These are phyloP conservation scores for Grosmannia huntii DNA, from an alignment of 2,329 filamentous ascomycete genomes.

Conservation along the genomic window DNA sequence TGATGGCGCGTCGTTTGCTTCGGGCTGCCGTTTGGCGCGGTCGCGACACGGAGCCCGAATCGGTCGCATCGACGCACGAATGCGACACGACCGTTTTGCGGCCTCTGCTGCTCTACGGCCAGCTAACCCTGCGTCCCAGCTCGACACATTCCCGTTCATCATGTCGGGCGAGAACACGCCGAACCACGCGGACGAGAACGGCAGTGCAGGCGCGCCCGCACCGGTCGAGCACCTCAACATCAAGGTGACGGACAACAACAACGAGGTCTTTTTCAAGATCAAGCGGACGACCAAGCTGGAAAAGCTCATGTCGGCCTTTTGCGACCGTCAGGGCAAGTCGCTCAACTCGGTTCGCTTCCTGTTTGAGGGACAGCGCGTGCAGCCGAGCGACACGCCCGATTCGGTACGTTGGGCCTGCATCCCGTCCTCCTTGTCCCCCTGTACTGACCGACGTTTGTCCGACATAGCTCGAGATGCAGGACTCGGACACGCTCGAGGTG, in stretches of 20 bases:
- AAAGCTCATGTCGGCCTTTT: slow-evolving; percentile 98
- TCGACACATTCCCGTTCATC: slow-evolving; percentile 7
- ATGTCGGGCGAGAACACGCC: slow-evolving; percentile 34
- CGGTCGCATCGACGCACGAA: not conserved
- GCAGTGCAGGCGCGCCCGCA: slow-evolving; percentile 23
- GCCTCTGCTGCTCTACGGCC: not conserved
- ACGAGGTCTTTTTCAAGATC: slow-evolving; percentile 99
- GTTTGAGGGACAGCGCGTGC: slow-evolving; percentile 89
- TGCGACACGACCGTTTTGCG: not conserved
- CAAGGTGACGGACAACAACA: slow-evolving; percentile 98
- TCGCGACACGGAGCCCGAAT: too few relatives aligned
- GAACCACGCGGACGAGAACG: slow-evolving; percentile 4
- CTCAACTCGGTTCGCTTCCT: slow-evolving; percentile 78
- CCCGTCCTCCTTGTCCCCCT: not conserved
- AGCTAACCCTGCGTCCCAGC: not conserved
- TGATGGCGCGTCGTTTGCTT: too few relatives aligned
- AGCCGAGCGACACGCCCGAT: slow-evolving; percentile 80
- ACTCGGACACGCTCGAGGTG: slow-evolving; percentile 92
- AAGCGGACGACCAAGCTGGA: slow-evolving; percentile 92
- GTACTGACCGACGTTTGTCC: not conserved
- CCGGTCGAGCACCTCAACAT: slow-evolving; percentile 80
- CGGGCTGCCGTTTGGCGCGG: too few relatives aligned
- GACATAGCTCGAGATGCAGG: slow-evolving; percentile 80
- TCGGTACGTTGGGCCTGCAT: slow-evolving; percentile 40
- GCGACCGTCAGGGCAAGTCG: slow-evolving; percentile 87